A percentile compares a stretch with the other conserved stretches of the same genome.
These are phyloP conservation scores for Lactifluus piperatus DNA, from an alignment of 768 basidiomycete genomes.

Conservation along the genomic window DNA sequence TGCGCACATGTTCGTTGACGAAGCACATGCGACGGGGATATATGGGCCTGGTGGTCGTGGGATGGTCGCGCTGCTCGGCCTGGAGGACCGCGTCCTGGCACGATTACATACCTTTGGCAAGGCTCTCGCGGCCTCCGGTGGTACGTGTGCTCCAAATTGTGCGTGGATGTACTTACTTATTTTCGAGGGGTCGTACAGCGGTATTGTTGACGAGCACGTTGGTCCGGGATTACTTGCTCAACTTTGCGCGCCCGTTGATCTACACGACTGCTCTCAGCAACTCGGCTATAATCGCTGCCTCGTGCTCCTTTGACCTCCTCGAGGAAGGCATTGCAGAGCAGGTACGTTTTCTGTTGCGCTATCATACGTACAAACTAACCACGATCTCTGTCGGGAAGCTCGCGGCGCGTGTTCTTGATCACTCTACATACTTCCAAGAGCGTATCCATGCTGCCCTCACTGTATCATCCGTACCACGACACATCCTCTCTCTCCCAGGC, in stretches of 20 bases:
- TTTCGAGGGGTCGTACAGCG: constrained; percentile 34
- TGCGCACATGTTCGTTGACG: constrained; percentile 76
- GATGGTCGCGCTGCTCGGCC: constrained; percentile 56
- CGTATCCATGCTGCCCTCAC: constrained; percentile 26
- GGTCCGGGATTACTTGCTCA: constrained; percentile 77
- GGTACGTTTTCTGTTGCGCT: constrained; percentile 29
- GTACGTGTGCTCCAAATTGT: constrained; percentile 36
- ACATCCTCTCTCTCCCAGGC: constrained; percentile 26
- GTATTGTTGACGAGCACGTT: constrained; percentile 65
- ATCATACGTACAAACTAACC: constrained; percentile 23
- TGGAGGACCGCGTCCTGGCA: constrained; percentile 65
- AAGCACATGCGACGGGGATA: constrained; percentile 89
- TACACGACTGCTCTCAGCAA: constrained; percentile 84
- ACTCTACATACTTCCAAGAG: constrained; percentile 34
- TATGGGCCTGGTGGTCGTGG: constrained; percentile 76
- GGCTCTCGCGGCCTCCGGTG: constrained; percentile 76
- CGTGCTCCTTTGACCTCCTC: constrained; percentile 74
- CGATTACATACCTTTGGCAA: constrained; percentile 92
- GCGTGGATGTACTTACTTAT: not conserved
- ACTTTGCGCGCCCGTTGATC: constrained; percentile 86
- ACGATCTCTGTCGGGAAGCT: constrained; percentile 20
- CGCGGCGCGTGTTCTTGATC: constrained; percentile 33
- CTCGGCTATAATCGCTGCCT: constrained; percentile 65
- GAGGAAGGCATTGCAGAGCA: constrained; percentile 53
- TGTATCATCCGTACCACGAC: constrained; percentile 25